phyloP scores from a whole-genome alignment of 2,329 filamentous ascomycete genomes.

The Emmonsia crescens region DNA sequence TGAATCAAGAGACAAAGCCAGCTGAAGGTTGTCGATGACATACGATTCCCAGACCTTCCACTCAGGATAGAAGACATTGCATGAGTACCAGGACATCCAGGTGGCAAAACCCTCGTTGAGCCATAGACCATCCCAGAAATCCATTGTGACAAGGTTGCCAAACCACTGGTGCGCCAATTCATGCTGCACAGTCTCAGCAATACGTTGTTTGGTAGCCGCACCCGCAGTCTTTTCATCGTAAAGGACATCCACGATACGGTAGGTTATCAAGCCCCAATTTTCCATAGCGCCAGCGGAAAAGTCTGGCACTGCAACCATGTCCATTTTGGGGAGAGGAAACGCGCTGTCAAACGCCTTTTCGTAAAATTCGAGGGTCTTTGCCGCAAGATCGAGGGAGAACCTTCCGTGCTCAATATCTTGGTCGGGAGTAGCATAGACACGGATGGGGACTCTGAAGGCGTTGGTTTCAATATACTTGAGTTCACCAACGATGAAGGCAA shows the following conservation, averaged over 20 bases:
- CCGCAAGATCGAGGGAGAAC: slow-evolving; percentile 83
- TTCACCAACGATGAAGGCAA: slow-evolving; percentile 89
- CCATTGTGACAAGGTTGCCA: slow-evolving; percentile 94
- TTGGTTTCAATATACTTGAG: slow-evolving; percentile 90
- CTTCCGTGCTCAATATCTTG: slow-evolving; percentile 82
- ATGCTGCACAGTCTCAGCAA: slow-evolving; percentile 93
- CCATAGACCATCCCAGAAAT: slow-evolving; percentile 97
- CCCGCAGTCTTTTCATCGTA: slow-evolving; percentile 87
- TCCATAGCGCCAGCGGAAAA: slow-evolving; percentile 96
- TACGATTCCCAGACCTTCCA: slow-evolving; percentile 98
- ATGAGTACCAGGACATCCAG: slow-evolving; percentile 89
- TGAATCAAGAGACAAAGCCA: slow-evolving; percentile 77
- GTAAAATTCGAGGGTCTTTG: slow-evolving; percentile 84
- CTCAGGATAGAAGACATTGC: slow-evolving; percentile 90
- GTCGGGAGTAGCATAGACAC: slow-evolving; percentile 87
- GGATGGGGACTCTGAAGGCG: slow-evolving; percentile 78
- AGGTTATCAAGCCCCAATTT: slow-evolving; percentile 95
- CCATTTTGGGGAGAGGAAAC: slow-evolving; percentile 87
- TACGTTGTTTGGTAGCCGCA: slow-evolving; percentile 79
- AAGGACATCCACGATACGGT: slow-evolving; percentile 81
- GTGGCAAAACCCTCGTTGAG: slow-evolving; percentile 89
- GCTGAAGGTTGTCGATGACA: slow-evolving; percentile 83
- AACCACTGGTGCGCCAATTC: slow-evolving; percentile 98
- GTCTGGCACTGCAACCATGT: slow-evolving; percentile 92
- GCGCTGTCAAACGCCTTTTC: slow-evolving; percentile 84